Percentiles rank a stretch among this genome's conserved stretches.
Evolutionary conservation across 2,329 filamentous ascomycete genomes (phyloP).

Genomic region (Purpureocillium takamizusanense): DNA sequence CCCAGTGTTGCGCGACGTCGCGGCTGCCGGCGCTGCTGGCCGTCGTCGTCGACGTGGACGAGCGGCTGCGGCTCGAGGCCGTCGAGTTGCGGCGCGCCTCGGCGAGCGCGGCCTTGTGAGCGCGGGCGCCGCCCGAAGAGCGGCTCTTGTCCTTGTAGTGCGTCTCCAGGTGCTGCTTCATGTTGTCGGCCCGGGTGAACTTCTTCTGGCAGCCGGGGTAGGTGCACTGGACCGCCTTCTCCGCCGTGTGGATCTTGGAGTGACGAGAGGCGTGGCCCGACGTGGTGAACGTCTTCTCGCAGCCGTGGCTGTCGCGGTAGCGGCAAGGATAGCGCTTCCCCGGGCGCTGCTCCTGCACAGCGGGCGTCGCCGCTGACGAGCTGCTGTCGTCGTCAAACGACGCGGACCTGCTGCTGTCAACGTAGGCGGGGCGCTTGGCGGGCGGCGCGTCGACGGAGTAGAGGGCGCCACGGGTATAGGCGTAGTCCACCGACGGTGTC

Average conservation of each 20-base stretch:
- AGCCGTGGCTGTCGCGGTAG: conserved; percentile 60
- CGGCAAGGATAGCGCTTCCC: conserved; percentile 67
- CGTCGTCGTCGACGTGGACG: conserved; percentile 11
- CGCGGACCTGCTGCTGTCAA: conserved; percentile 34
- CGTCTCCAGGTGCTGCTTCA: conserved; percentile 77
- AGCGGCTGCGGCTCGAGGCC: conserved; percentile 20
- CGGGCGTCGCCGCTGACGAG: conserved; percentile 23
- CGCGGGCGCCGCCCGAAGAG: conserved; percentile 25
- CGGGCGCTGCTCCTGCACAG: conserved; percentile 31
- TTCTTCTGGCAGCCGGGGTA: conserved; percentile 67
- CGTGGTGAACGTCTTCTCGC: conserved; percentile 74
- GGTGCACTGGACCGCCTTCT: conserved; percentile 64
- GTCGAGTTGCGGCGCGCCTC: conserved; percentile 22
- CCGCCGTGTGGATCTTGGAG: conserved; percentile 75
- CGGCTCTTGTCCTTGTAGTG: conserved; percentile 58
- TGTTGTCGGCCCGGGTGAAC: conserved; percentile 77
- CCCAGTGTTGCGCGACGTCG: conserved; percentile 24
- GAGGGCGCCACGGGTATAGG: conserved; percentile 29
- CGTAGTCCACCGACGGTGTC: conserved; percentile 40
- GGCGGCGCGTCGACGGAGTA: conserved; percentile 24
- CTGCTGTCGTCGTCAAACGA: conserved; percentile 42
- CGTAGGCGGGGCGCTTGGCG: conserved; percentile 32
- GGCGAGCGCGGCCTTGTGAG: conserved; percentile 21
- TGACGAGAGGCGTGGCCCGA: conserved; percentile 79
- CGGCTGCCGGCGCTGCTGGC: conserved; percentile 7